Conservation (phyloP, 2,329 filamentous ascomycete species). For the Pseudogymnoascus sp. region DNA sequence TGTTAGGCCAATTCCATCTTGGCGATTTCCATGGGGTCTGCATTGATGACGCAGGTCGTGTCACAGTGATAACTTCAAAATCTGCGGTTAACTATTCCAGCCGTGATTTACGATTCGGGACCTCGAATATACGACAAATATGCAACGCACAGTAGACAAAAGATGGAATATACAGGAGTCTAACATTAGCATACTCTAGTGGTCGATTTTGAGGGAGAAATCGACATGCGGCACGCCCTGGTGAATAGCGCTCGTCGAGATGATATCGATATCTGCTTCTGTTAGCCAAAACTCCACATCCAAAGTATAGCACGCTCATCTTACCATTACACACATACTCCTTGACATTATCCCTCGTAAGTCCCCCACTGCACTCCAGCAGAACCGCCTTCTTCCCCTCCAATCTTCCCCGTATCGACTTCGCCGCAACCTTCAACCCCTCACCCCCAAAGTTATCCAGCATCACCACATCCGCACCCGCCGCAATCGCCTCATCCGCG, state of each 20-base stretch:
- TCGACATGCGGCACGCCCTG: slow-evolving; percentile 92
- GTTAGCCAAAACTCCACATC: slow-evolving; percentile 14
- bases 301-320: slow-evolving; percentile 26
- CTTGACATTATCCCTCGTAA: slow-evolving; percentile 78
- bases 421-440: slow-evolving; percentile 67
- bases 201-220: slow-evolving; percentile 85
- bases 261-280: slow-evolving; percentile 76
- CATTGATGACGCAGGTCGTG: background rate
- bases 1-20: background rate
- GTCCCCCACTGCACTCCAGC: slow-evolving; percentile 85
- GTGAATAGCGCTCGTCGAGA: slow-evolving; percentile 94
- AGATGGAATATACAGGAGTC: background rate
- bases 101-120: background rate
- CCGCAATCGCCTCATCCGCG: slow-evolving; percentile 83
- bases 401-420: slow-evolving; percentile 73
- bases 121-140: background rate
- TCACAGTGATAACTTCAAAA: background rate
- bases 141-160: background rate
- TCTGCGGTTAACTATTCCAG: background rate
- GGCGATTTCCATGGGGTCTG: background rate
- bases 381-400: slow-evolving; percentile 65
- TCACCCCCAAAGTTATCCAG: slow-evolving; percentile 87
- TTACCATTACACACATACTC: slow-evolving; percentile 68
- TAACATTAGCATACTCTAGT: slow-evolving; percentile 20
- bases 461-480: slow-evolving; percentile 95